Base-by-base conservation (phyloP, 108 stramenopile genomes). In the Cafeteria roenbergensis region DNA sequence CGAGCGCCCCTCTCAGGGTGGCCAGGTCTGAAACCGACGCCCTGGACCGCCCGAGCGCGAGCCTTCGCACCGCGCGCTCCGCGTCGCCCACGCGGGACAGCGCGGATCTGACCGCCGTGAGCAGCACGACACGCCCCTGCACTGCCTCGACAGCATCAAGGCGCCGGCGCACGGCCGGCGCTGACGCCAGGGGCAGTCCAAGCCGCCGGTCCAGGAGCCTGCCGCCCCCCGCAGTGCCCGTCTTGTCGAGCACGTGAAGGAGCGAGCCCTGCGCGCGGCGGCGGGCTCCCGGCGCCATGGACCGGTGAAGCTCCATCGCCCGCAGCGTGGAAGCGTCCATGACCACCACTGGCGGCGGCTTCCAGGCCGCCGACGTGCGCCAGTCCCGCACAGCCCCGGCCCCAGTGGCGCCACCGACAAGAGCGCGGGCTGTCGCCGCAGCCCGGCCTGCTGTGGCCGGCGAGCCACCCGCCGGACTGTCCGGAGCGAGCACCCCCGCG, bases 281-380 rank as follows among this genome's bases (percentile, higher is more conserved):
- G 34, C 24, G 34, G 9, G 20, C 59, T 2, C 3, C 21, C 36
- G n/a, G 24, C 24, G 59, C 20, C n/a, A n/a, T n/a, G n/a, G n/a
- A n/a, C 24, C 37, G 8, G 30, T 61, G 37, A 6, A 61, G 59
- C 37, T 61, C 59, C 59, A 61, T 3, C 17, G 59, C 59, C 8
- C 37, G 17, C 2, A 2, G 29, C 2, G 59, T 61, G 22, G 22
- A n/a, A 22, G 9, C 22, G 37, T 61, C 59, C 59, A 61, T 61
- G 34, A 9, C 24, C n/a, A 61, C 12, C 42, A 48, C 42, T 17
- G 42, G 42, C 12, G 42, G 42, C 42, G n/a, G n/a, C n/a, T n/a
- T n/a, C n/a, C n/a, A n/a, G n/a, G n/a, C n/a, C n/a, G n/a, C n/a
- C n/a, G n/a, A n/a, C n/a, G n/a, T n/a, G n/a, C n/a, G n/a, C n/a